These are phyloP conservation scores for Scedosporium apiospermum DNA, from an alignment of 2,329 filamentous ascomycete genomes.

Conservation along the genomic window DNA sequence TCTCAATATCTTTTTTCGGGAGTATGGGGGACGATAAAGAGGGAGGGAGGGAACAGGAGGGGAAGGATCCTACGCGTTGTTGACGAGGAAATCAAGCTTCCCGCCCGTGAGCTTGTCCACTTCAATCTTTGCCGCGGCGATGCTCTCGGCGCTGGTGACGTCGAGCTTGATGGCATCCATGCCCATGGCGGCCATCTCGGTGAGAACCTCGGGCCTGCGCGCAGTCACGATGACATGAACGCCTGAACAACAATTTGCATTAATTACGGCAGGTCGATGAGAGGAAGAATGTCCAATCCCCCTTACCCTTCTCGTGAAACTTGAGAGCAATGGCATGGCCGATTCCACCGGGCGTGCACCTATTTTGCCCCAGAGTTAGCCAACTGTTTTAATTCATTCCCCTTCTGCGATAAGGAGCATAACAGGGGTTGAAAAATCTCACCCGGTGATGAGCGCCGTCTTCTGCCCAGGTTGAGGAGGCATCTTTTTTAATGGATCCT, in stretches of 20 bases:
- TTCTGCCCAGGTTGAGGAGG: slow-evolving; percentile 20
- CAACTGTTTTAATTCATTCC: not conserved
- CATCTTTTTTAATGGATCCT: not conserved
- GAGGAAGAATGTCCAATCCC: not conserved
- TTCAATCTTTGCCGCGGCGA: slow-evolving; percentile 35
- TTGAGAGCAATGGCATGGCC: slow-evolving; percentile 43
- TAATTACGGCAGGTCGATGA: not conserved
- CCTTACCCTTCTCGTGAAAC: slow-evolving; percentile 40
- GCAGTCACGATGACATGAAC: slow-evolving; percentile 49
- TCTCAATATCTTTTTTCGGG: not conserved
- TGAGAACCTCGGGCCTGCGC: slow-evolving; percentile 37
- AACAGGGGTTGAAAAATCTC: slow-evolving; percentile 8
- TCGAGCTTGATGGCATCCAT: slow-evolving; percentile 43
- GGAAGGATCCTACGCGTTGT: slow-evolving; percentile 41
- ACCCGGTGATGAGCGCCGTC: slow-evolving; percentile 42
- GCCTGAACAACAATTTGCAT: slow-evolving; percentile 20
- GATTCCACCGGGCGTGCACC: slow-evolving; percentile 50
- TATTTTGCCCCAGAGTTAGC: slow-evolving; percentile 15
- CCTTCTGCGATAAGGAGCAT: not conserved
- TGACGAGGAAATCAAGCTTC: slow-evolving; percentile 47
- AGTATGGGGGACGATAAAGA: not conserved
- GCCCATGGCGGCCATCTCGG: slow-evolving; percentile 32
- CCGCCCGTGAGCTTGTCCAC: slow-evolving; percentile 39
- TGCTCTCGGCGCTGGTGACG: slow-evolving; percentile 41
- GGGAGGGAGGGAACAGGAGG: not conserved